Evolutionary conservation across 345 rosid species (phyloP).

Genomic region (Brassica cretica): DNA sequence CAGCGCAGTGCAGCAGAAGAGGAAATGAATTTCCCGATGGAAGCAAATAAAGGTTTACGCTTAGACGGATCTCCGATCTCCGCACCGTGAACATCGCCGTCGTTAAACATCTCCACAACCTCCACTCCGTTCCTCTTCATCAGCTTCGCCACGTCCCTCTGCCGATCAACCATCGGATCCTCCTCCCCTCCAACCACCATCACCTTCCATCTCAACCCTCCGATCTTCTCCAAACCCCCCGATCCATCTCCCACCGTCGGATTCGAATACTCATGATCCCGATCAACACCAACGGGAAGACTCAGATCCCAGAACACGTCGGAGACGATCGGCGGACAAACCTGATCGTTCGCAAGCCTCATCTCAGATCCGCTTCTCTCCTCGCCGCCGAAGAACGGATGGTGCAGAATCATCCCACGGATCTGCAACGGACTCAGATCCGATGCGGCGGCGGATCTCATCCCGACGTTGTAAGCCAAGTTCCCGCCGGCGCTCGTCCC

Average conservation of each 20-base stretch:
- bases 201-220: constrained; percentile 47
- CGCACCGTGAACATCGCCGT: constrained; percentile 46
- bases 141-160: constrained; percentile 40
- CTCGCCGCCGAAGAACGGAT: constrained; percentile 61
- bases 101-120: constrained; percentile 36
- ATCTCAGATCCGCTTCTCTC: constrained; percentile 52
- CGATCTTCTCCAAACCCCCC: constrained; percentile 17
- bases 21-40: constrained; percentile 34
- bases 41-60: constrained; percentile 23
- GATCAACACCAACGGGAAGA: constrained; percentile 51
- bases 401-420: constrained; percentile 62
- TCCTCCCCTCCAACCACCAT: constrained; percentile 45
- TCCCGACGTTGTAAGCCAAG: constrained; percentile 52
- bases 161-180: constrained; percentile 59
- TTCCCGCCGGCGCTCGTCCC: constrained; percentile 70
- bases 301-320: constrained; percentile 62
- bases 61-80: constrained; percentile 36
- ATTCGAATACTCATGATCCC: constrained; percentile 64
- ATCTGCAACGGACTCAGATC: constrained; percentile 50
- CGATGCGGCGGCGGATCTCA: constrained; percentile 33
- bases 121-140: constrained; percentile 47
- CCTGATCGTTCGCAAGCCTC: constrained; percentile 28
- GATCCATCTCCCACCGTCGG: constrained; percentile 46
- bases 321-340: constrained; percentile 32
- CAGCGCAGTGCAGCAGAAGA: neutral